Conservation (phyloP, 495 filamentous ascomycete genomes). For the Halenospora varia region DNA sequence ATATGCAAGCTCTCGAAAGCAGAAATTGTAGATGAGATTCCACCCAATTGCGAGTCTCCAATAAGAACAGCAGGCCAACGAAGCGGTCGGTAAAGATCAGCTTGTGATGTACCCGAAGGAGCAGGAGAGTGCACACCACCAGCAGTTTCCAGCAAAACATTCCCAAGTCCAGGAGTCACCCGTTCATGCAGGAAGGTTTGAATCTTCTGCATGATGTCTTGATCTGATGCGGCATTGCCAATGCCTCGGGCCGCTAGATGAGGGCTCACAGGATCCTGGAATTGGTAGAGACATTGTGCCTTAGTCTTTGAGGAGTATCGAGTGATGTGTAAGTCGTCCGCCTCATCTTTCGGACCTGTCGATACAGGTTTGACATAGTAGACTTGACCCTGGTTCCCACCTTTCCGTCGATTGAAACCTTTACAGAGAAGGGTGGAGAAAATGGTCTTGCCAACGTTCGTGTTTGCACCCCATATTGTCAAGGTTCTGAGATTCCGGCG, state of each 20-base stretch:
- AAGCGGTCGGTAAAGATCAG: constrained; percentile 67
- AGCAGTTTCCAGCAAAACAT: constrained; percentile 67
- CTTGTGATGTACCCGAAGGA: constrained; percentile 69
- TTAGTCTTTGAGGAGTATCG: constrained; percentile 47
- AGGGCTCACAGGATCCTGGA: constrained; percentile 66
- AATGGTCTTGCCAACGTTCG: constrained; percentile 76
- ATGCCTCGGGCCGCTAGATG: constrained; percentile 57
- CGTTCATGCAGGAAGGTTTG: constrained; percentile 9
- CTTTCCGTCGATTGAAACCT: too few relatives aligned
- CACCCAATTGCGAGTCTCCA: constrained; percentile 66
- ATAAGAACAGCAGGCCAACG: constrained; percentile 68
- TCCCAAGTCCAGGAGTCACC: constrained; percentile 22
- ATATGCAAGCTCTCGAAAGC: constrained; percentile 70
- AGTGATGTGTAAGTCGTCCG: constrained; percentile 64
- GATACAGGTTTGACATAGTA: constrained; percentile 74
- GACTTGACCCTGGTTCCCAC: too few relatives aligned
- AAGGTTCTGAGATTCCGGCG: constrained; percentile 14
- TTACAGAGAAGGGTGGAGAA: constrained; percentile 66
- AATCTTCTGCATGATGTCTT: constrained; percentile 22
- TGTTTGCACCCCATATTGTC: constrained; percentile 77
- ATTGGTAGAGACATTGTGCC: constrained; percentile 64
- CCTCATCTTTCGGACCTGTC: constrained; percentile 61
- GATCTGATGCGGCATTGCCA: constrained; percentile 26
- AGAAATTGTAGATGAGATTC: constrained; percentile 69
- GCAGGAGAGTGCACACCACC: constrained; percentile 72